Evolutionary conservation across 306 rosid species (phyloP).

Genomic region (Crataegus laevigata): DNA sequence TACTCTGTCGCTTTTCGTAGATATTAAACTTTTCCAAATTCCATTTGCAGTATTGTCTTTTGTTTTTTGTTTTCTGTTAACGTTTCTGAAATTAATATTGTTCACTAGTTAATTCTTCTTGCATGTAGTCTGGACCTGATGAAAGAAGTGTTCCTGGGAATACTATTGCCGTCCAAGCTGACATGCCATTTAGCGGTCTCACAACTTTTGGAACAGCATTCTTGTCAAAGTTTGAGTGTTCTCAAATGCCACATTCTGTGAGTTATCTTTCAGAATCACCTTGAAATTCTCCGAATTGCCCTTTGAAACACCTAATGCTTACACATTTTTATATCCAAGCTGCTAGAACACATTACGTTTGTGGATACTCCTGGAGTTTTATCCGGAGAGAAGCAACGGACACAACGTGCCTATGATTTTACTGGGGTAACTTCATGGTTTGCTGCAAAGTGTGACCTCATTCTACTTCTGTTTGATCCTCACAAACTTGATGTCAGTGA

Average conservation of each 20-base stretch:
- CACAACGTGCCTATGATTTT: conserved; percentile 81
- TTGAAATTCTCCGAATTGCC: not conserved
- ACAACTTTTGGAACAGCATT: conserved; percentile 78
- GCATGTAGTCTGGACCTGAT: conserved; percentile 73
- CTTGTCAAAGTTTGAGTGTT: conserved; percentile 92
- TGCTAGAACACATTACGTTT: conserved; percentile 79
- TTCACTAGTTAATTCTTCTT: not conserved
- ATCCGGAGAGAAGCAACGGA: conserved; percentile 95
- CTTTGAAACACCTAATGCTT: conserved; percentile 11
- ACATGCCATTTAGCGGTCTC: conserved; percentile 90
- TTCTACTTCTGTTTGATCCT: conserved; percentile 89
- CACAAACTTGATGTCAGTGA: conserved; percentile 96
- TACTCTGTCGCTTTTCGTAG: not conserved
- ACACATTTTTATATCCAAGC: conserved; percentile 27
- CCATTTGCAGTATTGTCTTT: not conserved
- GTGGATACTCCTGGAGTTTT: conserved; percentile 97
- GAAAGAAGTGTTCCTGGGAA: conserved; percentile 98
- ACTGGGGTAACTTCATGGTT: conserved; percentile 98
- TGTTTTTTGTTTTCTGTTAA: not conserved
- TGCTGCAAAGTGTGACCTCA: conserved; percentile 88
- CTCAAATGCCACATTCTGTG: conserved; percentile 95
- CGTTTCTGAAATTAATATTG: not conserved
- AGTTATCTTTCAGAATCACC: conserved; percentile 20
- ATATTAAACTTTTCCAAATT: not conserved
- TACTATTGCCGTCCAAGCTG: conserved; percentile 94